Base-by-base conservation (phyloP, 1,284 basidiomycete species). In the Leccinum variabile region DNA sequence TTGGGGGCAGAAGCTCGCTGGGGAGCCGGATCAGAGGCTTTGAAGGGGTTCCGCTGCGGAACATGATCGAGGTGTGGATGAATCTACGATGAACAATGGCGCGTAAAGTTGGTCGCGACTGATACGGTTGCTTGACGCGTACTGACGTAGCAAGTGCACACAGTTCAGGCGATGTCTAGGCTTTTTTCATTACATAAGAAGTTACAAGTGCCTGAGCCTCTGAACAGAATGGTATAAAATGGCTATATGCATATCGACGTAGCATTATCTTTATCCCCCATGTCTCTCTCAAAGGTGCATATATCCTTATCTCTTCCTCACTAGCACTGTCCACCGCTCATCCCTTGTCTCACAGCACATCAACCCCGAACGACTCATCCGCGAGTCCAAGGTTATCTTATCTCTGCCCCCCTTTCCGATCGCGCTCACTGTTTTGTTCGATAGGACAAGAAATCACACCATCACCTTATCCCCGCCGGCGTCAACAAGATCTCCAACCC, bases 291-390 rank as follows among this genome's bases (percentile, higher is more conserved):
- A 62, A 85, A 82, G 79, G 83, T 82, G 50, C 59, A 2, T 55
- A 57, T n/a, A 32, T 30, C 37, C 3, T 28, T 28, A 3, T 16
- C 5, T 13, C 46, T 33, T 18, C 33, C 59, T 56, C 37, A 60
- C 30, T 30, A 7, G 14, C 37, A 16, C 14, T 37, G 37, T n/a
- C 11, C 22, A 49, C 22, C 46, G 22, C 22, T 49, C 46, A 39
- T 39, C 18, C 3, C n/a, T 25, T 28, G 16, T 39, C 54, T 33
- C 56, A 37, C 52, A 90, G 88, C 88, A 87, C 67, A 77, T 91
- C 69, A 83, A 90, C 68, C 76, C 89, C 3, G 87, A 88, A 60
- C 77, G 73, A 53, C 81, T 91, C 72, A 72, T 91, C 54, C 79
- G 80, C 67, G 77, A 83, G 56, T 75, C 87, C 52, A 82, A 79